A percentile compares a stretch with the other conserved stretches of the same genome.
These are phyloP conservation scores for Kuraishia cidri DNA, from an alignment of 805 yeast genomes.

Conservation along the genomic window DNA sequence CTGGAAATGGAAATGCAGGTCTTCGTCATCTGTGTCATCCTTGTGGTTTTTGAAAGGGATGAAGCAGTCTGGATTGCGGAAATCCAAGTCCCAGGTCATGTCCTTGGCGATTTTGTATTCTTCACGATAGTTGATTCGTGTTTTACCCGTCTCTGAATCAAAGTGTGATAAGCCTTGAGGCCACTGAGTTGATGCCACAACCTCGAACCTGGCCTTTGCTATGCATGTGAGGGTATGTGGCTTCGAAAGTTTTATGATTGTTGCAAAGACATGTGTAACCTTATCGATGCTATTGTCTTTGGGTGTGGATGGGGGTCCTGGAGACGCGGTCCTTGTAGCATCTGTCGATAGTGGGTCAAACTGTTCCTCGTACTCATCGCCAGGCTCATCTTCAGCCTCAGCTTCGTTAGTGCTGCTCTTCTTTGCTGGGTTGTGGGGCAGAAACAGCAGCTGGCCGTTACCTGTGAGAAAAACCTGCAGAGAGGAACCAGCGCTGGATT, in stretches of 20 bases:
- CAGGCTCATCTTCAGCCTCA: constrained; percentile 3
- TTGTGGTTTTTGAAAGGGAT: constrained; percentile 18
- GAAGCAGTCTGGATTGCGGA: constrained; percentile 24
- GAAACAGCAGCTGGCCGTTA: constrained; percentile 21
- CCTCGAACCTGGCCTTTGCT: constrained; percentile 30
- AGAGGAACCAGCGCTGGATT: too few species aligned
- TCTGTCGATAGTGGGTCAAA: too few species aligned
- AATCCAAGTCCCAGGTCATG: constrained; percentile 33
- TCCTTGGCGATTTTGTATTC: constrained; percentile 30
- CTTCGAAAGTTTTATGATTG: constrained; percentile 34
- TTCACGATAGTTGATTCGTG: constrained; percentile 29
- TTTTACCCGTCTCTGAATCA: constrained; percentile 28
- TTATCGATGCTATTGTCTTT: constrained; percentile 1
- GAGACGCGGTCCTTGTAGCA: too few species aligned
- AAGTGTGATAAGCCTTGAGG: constrained; percentile 19
- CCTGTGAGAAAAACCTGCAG: constrained; percentile 17
- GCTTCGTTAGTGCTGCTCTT: constrained; percentile 5
- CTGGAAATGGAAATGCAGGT: constrained; percentile 3
- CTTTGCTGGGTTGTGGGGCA: constrained; percentile 23
- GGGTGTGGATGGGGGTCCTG: background rate
- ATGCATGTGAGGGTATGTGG: constrained; percentile 25
- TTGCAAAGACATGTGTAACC: constrained; percentile 39
- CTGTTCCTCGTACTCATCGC: constrained; percentile 11
- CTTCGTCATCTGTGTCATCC: constrained; percentile 2
- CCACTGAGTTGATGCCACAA: constrained; percentile 37